These are phyloP conservation scores for Dalbergia cochinchinensis DNA, from an alignment of 306 rosid species.

Conservation along the genomic window DNA sequence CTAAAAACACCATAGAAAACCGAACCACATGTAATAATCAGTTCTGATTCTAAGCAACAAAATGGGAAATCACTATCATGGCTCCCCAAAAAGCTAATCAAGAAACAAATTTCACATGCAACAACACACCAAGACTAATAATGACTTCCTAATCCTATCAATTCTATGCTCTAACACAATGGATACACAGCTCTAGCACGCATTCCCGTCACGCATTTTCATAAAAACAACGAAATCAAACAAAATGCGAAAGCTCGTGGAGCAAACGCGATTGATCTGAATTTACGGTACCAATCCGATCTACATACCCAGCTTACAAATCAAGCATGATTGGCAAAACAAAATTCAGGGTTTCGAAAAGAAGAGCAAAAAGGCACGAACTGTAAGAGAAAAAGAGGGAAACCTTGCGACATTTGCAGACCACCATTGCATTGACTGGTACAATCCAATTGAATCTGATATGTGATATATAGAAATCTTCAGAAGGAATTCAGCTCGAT, in stretches of 20 bases:
- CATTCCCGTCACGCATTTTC: slow-evolving; percentile 28
- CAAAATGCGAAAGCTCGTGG: slow-evolving; percentile 43
- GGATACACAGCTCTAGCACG: slow-evolving; percentile 30
- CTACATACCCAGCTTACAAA: slow-evolving; percentile 50
- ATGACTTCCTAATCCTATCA: slow-evolving; percentile 14
- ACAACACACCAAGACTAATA: slow-evolving; percentile 7
- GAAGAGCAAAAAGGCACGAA: background rate
- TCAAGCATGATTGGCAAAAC: slow-evolving; percentile 40
- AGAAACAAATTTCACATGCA: slow-evolving; percentile 9
- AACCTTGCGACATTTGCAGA: slow-evolving; percentile 99
- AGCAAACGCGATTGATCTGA: slow-evolving; percentile 48
- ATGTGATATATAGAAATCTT: background rate
- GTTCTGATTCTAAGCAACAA: slow-evolving; percentile 18
- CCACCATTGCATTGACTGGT: slow-evolving; percentile 87
- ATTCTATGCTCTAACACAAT: slow-evolving; percentile 2
- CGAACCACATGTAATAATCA: slow-evolving; percentile 22
- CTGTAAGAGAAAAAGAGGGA: slow-evolving; percentile 16
- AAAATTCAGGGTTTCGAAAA: slow-evolving; percentile 32
- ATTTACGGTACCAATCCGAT: slow-evolving; percentile 56
- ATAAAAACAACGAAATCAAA: slow-evolving; percentile 28
- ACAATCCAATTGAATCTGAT: slow-evolving; percentile 39
- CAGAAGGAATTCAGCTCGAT: slow-evolving; percentile 31
- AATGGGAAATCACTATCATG: slow-evolving; percentile 19
- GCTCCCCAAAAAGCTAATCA: slow-evolving; percentile 13
- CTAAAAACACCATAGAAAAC: slow-evolving; percentile 61